These are phyloP conservation scores for Metschnikowia koreensis DNA, from an alignment of 805 yeast genomes.

Conservation along the genomic window DNA sequence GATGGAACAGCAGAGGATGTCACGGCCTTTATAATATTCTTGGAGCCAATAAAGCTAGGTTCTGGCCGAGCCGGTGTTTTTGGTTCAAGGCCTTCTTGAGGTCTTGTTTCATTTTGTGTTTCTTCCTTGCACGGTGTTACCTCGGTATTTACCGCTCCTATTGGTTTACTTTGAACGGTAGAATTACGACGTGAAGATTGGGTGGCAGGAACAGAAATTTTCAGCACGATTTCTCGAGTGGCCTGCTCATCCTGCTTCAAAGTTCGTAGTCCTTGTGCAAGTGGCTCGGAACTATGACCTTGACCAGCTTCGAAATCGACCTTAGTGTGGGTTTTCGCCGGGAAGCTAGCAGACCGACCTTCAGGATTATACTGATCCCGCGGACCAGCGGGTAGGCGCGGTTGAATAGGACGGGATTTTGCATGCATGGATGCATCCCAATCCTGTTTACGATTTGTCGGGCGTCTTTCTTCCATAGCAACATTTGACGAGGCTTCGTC, in stretches of 20 bases:
- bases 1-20: not conserved
- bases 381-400: not conserved
- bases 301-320: constrained; percentile 1
- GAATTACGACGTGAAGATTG: not conserved
- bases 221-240: not conserved
- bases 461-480: constrained; percentile 11
- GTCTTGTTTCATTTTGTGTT: too few species aligned
- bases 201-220: not conserved
- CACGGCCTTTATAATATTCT: not conserved
- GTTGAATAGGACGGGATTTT: not conserved
- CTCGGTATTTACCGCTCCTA: too few species aligned
- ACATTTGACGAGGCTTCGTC: not conserved
- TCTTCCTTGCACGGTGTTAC: too few species aligned
- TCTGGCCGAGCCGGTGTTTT: too few species aligned
- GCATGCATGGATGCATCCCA: constrained; percentile 5
- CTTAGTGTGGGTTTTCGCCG: not conserved
- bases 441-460: constrained; percentile 9
- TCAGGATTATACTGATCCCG: constrained; percentile 1
- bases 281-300: not conserved
- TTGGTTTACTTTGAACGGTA: not conserved
- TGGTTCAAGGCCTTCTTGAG: too few species aligned
- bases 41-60: not conserved
- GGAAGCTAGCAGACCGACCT: too few species aligned
- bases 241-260: not conserved
- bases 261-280: not conserved